A percentile compares a stretch with the other conserved stretches of the same genome.
These are phyloP conservation scores for Aspergillus sp. DNA, from an alignment of 2,329 filamentous ascomycete species.

Conservation along the genomic window DNA sequence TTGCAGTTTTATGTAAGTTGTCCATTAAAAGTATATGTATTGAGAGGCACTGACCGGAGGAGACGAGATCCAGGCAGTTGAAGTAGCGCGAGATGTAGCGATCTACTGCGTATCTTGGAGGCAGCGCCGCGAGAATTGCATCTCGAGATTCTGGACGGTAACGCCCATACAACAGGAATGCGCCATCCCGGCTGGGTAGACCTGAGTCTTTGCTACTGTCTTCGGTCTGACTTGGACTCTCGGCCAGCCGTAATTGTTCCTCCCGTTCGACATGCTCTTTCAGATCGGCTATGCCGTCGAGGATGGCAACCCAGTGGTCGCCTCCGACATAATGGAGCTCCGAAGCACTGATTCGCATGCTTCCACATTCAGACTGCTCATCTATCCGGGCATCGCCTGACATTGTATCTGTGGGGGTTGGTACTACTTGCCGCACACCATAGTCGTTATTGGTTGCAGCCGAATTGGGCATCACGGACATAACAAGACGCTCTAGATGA, in stretches of 20 bases:
- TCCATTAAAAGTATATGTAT: neutral
- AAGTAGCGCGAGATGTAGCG: constrained; percentile 28
- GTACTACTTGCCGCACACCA: no score
- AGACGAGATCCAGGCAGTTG: constrained; percentile 24
- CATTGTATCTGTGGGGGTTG: neutral
- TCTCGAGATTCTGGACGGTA: constrained; percentile 10
- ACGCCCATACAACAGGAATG: constrained; percentile 17
- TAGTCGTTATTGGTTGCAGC: neutral
- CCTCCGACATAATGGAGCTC: constrained; percentile 24
- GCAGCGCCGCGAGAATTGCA: constrained; percentile 24
- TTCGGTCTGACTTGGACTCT: neutral
- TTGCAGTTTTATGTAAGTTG: no score
- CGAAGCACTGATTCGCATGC: constrained; percentile 19
- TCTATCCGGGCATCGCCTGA: neutral
- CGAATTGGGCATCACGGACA: constrained; percentile 46
- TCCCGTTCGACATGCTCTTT: constrained; percentile 26
- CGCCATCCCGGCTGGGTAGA: neutral
- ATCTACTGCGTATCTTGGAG: constrained; percentile 23
- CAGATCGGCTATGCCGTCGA: constrained; percentile 25
- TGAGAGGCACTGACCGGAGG: constrained; percentile 10
- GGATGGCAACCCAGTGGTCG: constrained; percentile 30
- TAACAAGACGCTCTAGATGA: constrained; percentile 56
- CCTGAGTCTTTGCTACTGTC: neutral
- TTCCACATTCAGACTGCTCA: constrained; percentile 20
- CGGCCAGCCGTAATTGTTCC: constrained; percentile 16